These are phyloP conservation scores for Candida glucosophila DNA, from an alignment of 1,139 yeast genomes.

Conservation along the genomic window DNA sequence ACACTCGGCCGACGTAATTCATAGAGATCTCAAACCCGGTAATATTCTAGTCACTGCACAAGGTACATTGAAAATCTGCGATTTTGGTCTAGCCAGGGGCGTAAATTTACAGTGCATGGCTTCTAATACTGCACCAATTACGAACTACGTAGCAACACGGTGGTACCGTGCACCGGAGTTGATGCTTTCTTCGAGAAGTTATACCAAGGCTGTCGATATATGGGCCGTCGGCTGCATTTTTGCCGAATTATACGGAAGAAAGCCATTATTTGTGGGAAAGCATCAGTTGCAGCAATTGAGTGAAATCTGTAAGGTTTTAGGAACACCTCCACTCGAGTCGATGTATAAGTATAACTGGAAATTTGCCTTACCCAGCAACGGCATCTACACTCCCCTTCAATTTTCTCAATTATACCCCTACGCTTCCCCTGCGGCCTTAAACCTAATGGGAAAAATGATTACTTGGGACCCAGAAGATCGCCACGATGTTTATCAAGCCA, in stretches of 20 bases:
- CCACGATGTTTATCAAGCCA: slow-evolving; percentile 37
- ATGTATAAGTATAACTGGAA: slow-evolving; percentile 23
- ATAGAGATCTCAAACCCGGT: slow-evolving; percentile 81
- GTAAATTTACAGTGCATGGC: slow-evolving; percentile 38
- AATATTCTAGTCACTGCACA: slow-evolving; percentile 66
- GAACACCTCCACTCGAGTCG: slow-evolving; percentile 45
- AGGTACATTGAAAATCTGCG: slow-evolving; percentile 73
- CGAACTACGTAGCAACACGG: slow-evolving; percentile 87
- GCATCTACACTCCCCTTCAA: slow-evolving; percentile 25
- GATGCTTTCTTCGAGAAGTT: slow-evolving; percentile 49
- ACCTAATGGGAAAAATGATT: slow-evolving; percentile 42
- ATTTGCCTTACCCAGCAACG: slow-evolving; percentile 22
- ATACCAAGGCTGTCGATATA: slow-evolving; percentile 57
- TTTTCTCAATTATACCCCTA: slow-evolving; percentile 53
- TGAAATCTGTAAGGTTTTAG: slow-evolving; percentile 56
- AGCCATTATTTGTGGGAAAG: slow-evolving; percentile 65
- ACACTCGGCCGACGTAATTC: slow-evolving; percentile 80
- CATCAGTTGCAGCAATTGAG: slow-evolving; percentile 56
- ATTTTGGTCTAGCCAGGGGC: slow-evolving; percentile 84
- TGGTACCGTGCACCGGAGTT: slow-evolving; percentile 96
- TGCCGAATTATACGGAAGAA: slow-evolving; percentile 65
- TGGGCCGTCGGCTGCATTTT: slow-evolving; percentile 83
- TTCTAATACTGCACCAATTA: slow-evolving; percentile 37
- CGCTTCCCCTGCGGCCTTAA: slow-evolving; percentile 41
- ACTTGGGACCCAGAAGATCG: slow-evolving; percentile 52